Conservation (phyloP, 2,329 filamentous ascomycete species). For the Pseudogymnoascus sp. region DNA sequence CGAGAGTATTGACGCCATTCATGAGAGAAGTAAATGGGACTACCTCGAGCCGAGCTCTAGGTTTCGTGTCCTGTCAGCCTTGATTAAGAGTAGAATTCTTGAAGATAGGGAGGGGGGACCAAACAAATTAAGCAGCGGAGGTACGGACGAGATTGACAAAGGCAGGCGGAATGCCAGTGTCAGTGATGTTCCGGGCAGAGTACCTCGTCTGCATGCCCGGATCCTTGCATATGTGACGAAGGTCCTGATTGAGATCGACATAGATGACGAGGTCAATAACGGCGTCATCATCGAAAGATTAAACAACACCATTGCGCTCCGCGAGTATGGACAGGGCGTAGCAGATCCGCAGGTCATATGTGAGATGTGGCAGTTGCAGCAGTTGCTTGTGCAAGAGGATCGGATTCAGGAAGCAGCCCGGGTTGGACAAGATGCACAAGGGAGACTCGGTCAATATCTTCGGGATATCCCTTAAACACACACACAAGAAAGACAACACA, state of each 20-base stretch:
- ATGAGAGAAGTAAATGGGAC: not conserved
- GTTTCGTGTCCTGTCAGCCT: constrained; percentile 12
- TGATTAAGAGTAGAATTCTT: constrained; percentile 10
- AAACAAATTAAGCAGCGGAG: not conserved
- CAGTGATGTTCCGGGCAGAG: not conserved
- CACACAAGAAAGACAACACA: too few relatives aligned
- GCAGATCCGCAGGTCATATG: constrained; percentile 15
- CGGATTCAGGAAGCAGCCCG: not conserved
- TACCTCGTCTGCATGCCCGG: constrained; percentile 11
- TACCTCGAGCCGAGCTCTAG: not conserved
- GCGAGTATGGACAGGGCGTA: constrained; percentile 15
- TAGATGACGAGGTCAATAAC: not conserved
- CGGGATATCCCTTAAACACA: constrained; percentile 3
- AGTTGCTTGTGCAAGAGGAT: constrained; percentile 6
- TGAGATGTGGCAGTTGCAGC: constrained; percentile 18
- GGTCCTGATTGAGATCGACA: constrained; percentile 11
- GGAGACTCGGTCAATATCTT: not conserved
- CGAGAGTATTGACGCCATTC: not conserved
- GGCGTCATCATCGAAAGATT: constrained; percentile 11
- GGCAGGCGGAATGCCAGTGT: not conserved
- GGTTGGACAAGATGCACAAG: constrained; percentile 1
- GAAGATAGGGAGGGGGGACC: not conserved
- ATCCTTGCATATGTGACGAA: constrained; percentile 12
- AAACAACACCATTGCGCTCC: constrained; percentile 13
- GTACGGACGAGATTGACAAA: not conserved